Evolutionary conservation across 1,284 basidiomycete species (phyloP).

Genomic region (Xerocomus minutiporus): DNA sequence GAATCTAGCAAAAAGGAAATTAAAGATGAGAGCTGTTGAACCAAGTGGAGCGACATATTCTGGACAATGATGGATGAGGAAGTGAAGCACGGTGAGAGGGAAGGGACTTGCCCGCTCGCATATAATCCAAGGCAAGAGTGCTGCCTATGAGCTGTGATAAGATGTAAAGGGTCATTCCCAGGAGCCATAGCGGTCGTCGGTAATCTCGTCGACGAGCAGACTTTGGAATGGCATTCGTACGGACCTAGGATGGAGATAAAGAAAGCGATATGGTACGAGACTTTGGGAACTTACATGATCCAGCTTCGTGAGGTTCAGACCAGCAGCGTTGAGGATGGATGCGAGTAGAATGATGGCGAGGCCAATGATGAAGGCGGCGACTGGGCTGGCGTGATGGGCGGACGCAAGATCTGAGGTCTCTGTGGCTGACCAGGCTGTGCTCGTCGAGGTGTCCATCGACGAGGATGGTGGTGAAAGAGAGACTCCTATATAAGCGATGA

Average conservation of each 20-base stretch:
- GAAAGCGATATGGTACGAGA: background rate
- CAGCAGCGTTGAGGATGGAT: constrained; percentile 79
- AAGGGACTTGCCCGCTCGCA: constrained; percentile 62
- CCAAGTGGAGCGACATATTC: constrained; percentile 85
- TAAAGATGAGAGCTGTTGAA: constrained; percentile 82
- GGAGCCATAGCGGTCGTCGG: constrained; percentile 75
- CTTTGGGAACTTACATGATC: constrained; percentile 60
- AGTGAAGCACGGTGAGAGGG: background rate
- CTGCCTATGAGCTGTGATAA: constrained; percentile 82
- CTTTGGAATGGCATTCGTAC: constrained; percentile 69
- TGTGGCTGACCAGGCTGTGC: constrained; percentile 10
- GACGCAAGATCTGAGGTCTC: constrained; percentile 26
- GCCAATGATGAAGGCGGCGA: constrained; percentile 76
- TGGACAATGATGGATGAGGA: constrained; percentile 34
- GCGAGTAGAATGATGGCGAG: constrained; percentile 74
- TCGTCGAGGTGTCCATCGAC: constrained; percentile 18
- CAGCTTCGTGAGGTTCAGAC: constrained; percentile 78
- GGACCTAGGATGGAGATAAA: constrained; percentile 43
- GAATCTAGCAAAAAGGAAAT: constrained; percentile 82
- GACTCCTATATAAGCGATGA: constrained; percentile 18
- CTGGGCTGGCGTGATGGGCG: constrained; percentile 49
- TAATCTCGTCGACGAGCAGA: constrained; percentile 63
- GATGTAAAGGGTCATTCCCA: constrained; percentile 80
- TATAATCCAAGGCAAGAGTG: constrained; percentile 80
- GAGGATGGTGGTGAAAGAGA: constrained; percentile 10